Evolutionary conservation across 768 basidiomycete genomes (phyloP), one percentile per base, ranked within the genome.

Genomic region (Leccinum imitatum): DNA sequence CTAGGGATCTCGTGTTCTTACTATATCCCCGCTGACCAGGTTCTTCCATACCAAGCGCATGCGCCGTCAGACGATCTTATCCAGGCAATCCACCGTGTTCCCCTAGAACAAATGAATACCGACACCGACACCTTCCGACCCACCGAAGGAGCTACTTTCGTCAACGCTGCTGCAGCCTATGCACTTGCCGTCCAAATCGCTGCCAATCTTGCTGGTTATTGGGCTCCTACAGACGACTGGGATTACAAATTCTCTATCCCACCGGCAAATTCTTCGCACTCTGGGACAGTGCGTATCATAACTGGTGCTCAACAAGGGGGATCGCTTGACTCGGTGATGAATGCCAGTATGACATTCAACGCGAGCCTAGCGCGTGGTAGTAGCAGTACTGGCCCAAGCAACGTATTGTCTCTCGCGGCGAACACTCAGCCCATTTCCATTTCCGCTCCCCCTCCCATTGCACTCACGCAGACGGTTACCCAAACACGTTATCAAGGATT

Each of bases 1-100:
- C 77, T 92, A 19, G 87, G 80, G 27, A 78, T 88, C 35, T 77
- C 79, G 3, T 78, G 78, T 57, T 74, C 79, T 9, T 77, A 79
- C 56, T 69, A 78, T 60, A 73, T 86, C 37, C 74, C 77, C 6
- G 90, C 87, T 62, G 75, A 79, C 15, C 78, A 80, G 56, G 81
- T 91, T 4, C 78, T 93, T 5, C 91, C 91, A 27, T 93, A 93
- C 66, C 88, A 88, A 67, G 86, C 87, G 2, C 81, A 90, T 61
- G 75, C 79, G 5, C 85, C 85, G 7, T 72, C 84, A 1, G 71
- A 78, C 6, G 78, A 78, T 1, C 77, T 91, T 37, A 77, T 90
- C 15, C 65, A 73, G 3, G 77, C 78, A 25, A 76, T 91, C 55
- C 75, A 77, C 57, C 68, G 71, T 1, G 77, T 82, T 53, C 78